These are phyloP conservation scores for Astragalus membranaceus DNA, from an alignment of 306 rosid species.

Conservation along the genomic window DNA sequence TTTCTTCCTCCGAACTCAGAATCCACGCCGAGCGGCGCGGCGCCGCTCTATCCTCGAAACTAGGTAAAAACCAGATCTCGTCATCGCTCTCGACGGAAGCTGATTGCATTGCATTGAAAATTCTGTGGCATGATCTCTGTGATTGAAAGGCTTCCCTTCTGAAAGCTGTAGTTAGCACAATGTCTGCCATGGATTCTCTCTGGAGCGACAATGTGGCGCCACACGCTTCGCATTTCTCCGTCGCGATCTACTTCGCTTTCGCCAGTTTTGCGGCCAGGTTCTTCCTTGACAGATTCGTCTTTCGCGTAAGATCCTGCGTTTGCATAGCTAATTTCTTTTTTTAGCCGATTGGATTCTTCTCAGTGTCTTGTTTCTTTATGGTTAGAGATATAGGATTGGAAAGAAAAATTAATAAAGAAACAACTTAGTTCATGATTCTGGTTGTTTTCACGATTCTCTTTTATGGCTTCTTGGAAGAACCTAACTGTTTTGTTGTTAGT, in stretches of 20 bases:
- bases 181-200: slow-evolving; percentile 45
- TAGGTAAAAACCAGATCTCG: slow-evolving; percentile 31
- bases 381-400: background rate
- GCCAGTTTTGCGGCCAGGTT: slow-evolving; percentile 44
- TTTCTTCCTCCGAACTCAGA: background rate
- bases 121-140: slow-evolving; percentile 11
- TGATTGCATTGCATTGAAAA: background rate
- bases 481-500: background rate
- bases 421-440: background rate
- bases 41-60: background rate
- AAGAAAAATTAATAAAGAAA: background rate
- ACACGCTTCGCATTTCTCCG: slow-evolving; percentile 41
- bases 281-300: slow-evolving; percentile 67
- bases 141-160: background rate
- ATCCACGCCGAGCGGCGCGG: background rate
- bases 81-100: background rate
- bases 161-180: background rate
- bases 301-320: slow-evolving; percentile 51
- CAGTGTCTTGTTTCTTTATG: background rate
- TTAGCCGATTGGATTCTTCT: background rate
- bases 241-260: slow-evolving; percentile 59
- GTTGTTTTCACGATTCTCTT: background rate
- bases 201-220: slow-evolving; percentile 38
- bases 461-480: background rate
- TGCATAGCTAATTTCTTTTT: background rate